phyloP scores from a whole-genome alignment of 306 rosid species.

The Aeschynomene evenia region DNA sequence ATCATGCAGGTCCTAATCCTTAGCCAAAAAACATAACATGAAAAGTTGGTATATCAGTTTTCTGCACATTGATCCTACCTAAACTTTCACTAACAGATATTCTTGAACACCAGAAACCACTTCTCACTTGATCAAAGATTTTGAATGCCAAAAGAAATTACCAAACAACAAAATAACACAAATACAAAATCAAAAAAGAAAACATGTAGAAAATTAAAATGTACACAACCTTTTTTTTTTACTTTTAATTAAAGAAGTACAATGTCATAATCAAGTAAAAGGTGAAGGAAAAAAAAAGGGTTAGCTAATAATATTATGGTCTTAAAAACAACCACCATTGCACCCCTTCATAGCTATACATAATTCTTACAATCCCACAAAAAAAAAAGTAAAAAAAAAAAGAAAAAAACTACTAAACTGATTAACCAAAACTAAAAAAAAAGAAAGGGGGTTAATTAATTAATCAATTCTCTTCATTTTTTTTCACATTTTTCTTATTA shows the following conservation, averaged over 20 bases:
- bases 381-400: background rate
- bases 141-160: too few relatives aligned
- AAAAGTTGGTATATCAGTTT: background rate
- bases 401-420: conserved; percentile 22
- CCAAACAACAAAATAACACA: background rate
- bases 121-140: background rate
- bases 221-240: background rate
- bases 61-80: background rate
- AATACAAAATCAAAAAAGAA: too few relatives aligned
- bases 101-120: background rate
- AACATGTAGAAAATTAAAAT: background rate
- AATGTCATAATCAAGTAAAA: conserved; percentile 1
- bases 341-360: conserved; percentile 26
- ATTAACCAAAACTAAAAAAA: background rate
- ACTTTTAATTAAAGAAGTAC: background rate
- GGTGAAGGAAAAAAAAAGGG: background rate
- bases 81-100: background rate
- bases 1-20: background rate
- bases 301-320: conserved; percentile 20
- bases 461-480: background rate
- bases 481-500: background rate
- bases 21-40: background rate
- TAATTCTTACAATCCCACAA: conserved; percentile 7
- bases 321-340: conserved; percentile 31
- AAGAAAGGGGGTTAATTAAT: too few relatives aligned